Conservation (phyloP, 306 rosid species). For the Lupinus albus region DNA sequence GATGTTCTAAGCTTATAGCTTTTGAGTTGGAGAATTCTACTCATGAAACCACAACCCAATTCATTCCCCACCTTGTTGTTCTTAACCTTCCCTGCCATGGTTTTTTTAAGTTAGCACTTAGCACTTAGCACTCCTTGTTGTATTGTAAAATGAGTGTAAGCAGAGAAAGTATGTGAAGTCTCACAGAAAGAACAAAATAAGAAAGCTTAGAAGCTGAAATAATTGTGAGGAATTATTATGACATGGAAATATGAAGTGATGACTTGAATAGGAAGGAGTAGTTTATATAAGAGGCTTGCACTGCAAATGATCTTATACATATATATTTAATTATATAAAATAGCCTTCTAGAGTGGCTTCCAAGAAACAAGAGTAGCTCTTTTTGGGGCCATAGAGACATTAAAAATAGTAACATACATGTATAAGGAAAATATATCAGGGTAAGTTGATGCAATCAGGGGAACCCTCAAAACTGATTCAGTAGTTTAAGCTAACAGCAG, state of each 20-base stretch:
- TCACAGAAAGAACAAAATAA: constrained; percentile 10
- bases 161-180: constrained; percentile 6
- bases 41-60: constrained; percentile 70
- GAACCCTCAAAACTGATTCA: no score
- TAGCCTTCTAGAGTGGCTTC: constrained; percentile 63
- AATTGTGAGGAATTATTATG: constrained; percentile 26
- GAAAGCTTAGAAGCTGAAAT: constrained; percentile 23
- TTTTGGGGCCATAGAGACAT: constrained; percentile 35
- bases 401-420: background rate
- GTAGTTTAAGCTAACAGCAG: no score
- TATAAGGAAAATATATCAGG: background rate
- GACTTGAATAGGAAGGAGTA: constrained; percentile 55
- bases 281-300: constrained; percentile 42
- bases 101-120: no score
- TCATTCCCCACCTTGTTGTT: constrained; percentile 43
- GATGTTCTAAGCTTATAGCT: constrained; percentile 62
- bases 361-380: constrained; percentile 69
- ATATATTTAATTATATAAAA: constrained; percentile 8
- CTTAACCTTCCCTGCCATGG: constrained; percentile 55
- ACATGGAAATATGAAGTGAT: constrained; percentile 44
- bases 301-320: constrained; percentile 23
- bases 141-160: background rate
- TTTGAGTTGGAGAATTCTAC: constrained; percentile 59
- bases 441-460: no score
- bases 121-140: background rate